Evolutionary conservation across 148 eudicot species (phyloP), one percentile per base, ranked within the genome.

Genomic region (Rhododendron kiyosumense): DNA sequence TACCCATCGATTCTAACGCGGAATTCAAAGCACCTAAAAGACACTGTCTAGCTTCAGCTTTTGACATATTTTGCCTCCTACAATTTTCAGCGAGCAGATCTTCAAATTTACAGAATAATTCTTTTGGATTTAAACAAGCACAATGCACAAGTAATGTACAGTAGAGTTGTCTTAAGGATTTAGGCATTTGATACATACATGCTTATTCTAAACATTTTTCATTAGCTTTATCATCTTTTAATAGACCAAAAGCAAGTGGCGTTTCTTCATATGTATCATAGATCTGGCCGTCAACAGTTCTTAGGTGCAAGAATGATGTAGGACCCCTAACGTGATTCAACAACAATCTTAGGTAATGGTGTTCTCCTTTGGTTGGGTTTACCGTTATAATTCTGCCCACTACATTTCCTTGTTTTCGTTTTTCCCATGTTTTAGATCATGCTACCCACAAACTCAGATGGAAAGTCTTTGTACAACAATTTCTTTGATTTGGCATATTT

Each of bases 281-380:
- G 0, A 22, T 0, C 0, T 3, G 1, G 3, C 13, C 73, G 0
- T 65, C 7, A 7, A 65, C 0, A 1, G 30, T 65, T 8, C 28
- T 7, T 7, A 65, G 28, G 7, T 65, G 5, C 0, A 3, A 9
- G 1, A 24, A 65, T 26, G 73, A 65, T 22, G 73, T 26, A 5
- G 73, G 73, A 0, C 2, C 73, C 0, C 2, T 8, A 4, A 65
- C 2, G 12, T 65, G 73, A 6, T 5, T 22, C 1, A n/a, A 1
- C 3, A 65, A 20, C 3, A 65, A n/a, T n/a, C 73, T 22, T 24
- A 65, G 12, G 10, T 65, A 65, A 65, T 65, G n/a, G 8, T 1
- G 11, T 2, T n/a, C 12, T 3, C 73, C 30, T 24, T 24, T 0
- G 0, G 30, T 26, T 65, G 30, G 32, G 3, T n/a, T 65, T 65